These are phyloP conservation scores for Escovopsis sp. DNA, from an alignment of 2,329 filamentous ascomycete genomes.

Conservation along the genomic window DNA sequence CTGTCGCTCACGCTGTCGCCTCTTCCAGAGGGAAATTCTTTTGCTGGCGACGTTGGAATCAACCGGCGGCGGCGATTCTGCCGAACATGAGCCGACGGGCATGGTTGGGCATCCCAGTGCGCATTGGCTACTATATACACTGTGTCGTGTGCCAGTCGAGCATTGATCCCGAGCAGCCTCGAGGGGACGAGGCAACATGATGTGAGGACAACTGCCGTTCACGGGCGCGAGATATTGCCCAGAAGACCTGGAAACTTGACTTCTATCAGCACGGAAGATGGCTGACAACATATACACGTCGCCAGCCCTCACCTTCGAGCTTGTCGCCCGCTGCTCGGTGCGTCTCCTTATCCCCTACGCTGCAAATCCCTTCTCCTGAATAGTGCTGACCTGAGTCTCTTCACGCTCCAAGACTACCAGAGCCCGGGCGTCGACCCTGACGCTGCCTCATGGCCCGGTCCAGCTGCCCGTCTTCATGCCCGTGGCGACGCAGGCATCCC, in stretches of 20 bases:
- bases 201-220: not conserved
- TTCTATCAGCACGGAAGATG: conserved; percentile 28
- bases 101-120: not conserved
- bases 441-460: conserved; percentile 82
- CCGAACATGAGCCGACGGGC: conserved; percentile 20
- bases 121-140: not conserved
- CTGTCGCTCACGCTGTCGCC: conserved; percentile 5
- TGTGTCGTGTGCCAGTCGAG: not conserved
- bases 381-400: conserved; percentile 9
- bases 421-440: conserved; percentile 76
- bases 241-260: conserved; percentile 4
- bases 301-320: conserved; percentile 62
- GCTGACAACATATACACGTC: conserved; percentile 37
- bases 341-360: not conserved
- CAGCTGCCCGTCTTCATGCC: conserved; percentile 95
- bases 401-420: conserved; percentile 59
- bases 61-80: conserved; percentile 7
- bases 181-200: not conserved
- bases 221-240: not conserved
- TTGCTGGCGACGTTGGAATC: conserved; percentile 5
- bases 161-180: not conserved
- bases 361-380: not conserved
- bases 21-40: conserved; percentile 16
- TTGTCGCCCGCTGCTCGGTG: conserved; percentile 31
- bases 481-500: conserved; percentile 87